Base-by-base conservation (phyloP, 2,329 filamentous ascomycete genomes). In the Epichloe aotearoae region DNA sequence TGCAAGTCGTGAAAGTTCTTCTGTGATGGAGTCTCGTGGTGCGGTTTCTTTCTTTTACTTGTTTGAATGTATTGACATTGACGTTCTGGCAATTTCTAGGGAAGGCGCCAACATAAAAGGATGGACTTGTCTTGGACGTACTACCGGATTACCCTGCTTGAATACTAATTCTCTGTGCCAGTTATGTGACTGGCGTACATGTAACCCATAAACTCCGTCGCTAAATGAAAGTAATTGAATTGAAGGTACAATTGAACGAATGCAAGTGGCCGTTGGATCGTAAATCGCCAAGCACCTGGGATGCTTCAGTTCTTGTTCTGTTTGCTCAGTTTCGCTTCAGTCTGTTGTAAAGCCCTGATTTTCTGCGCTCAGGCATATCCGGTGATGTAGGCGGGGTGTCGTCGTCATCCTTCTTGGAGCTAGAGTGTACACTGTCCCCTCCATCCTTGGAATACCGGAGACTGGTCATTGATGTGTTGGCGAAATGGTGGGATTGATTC, bases 371-470 rank as follows among this genome's bases (percentile, higher is more conserved):
- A 20, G 57, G 54, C 26, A 63, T 56, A 14, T 66, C 65, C 1
- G 65, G 65, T 19, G 65, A 68, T 5, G 64, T 67, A 1, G 65
- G 65, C 10, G 65, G 65, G 15, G 65, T 67, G 11, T 66, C 64
- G 10, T 64, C 64, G 2, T 66, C 63, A 14, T 54, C 52, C 41
- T 55, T 52, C 45, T 52, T 56, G 47, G 49, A 51, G 17, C 55
- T 52, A 1, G 57, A 60, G 26, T 49, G 50, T 33, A 70, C 55
- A 52, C 71, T 74, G 54, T 71, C 69, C 36, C 61, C 59, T 23
- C 61, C 66, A 45, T 72, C 68, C 51, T 66, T 72, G 41, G 64
- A 66, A 23, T 60, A 55, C 14, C 58, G 61, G 23, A 64, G 55
- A 47, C 62, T 65, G 3, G 57, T 56, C 26, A 57, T 56, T n/a